Evolutionary conservation across 2,329 filamentous ascomycete species (phyloP).

Genomic region (Clathrospora elynae): DNA sequence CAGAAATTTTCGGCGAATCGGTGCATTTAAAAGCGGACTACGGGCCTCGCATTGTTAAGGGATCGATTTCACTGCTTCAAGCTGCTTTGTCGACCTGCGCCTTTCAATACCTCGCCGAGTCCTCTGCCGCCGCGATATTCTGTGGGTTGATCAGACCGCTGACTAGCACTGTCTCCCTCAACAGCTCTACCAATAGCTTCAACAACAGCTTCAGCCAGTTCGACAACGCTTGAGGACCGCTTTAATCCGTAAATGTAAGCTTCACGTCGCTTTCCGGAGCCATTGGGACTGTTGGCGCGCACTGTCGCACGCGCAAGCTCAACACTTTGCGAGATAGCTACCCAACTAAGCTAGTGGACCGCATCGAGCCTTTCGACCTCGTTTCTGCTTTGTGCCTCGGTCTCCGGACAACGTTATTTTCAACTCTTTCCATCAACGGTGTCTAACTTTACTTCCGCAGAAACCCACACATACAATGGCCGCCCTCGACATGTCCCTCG

Average conservation of each 20-base stretch:
- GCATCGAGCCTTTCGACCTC: conserved; percentile 4
- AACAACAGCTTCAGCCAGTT: conserved; percentile 19
- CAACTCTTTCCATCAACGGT: conserved; percentile 6
- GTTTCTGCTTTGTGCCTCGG: conserved; percentile 13
- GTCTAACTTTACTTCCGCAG: conserved; percentile 24
- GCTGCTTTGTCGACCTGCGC: conserved; percentile 37
- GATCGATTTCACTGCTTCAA: conserved; percentile 29
- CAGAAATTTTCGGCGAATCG: conserved; percentile 43
- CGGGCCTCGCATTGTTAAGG: conserved; percentile 23
- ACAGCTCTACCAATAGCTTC: conserved; percentile 34
- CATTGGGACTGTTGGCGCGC: conserved; percentile 21
- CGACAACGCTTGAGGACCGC: conserved; percentile 24
- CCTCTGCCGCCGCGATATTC: conserved; percentile 33
- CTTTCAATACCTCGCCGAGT: conserved; percentile 27
- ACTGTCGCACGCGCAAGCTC: too few species aligned
- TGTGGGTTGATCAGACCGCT: conserved; percentile 34
- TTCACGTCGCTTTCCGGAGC: conserved; percentile 17
- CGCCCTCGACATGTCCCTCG: conserved; percentile 45
- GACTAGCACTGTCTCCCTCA: conserved; percentile 35
- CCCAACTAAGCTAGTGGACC: conserved; percentile 6
- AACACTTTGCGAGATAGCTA: too few species aligned
- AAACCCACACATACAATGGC: conserved; percentile 43
- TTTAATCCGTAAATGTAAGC: conserved; percentile 44
- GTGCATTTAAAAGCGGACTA: conserved; percentile 39
- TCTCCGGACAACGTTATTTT: conserved; percentile 10